These are phyloP conservation scores for Trypanosoma caninum DNA, from an alignment of 208 protist genomes.

Conservation along the genomic window DNA sequence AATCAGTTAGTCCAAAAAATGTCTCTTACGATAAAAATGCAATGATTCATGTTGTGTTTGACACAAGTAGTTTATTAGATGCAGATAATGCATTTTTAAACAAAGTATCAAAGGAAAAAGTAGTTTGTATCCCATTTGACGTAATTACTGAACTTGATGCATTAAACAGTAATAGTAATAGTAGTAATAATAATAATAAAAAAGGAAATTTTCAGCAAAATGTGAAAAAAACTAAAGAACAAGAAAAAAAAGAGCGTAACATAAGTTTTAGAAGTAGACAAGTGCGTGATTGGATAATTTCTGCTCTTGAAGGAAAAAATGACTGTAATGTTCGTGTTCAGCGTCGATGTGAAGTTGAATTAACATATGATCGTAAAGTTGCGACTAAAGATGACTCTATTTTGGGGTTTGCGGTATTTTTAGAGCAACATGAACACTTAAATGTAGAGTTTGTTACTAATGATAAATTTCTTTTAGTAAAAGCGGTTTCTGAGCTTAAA, in stretches of 20 bases:
- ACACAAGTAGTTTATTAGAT: constrained; percentile 66
- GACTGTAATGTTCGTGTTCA: constrained; percentile 43
- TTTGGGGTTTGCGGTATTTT: constrained; percentile 78
- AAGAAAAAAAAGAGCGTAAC: constrained; percentile 25
- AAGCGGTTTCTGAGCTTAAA: constrained; percentile 57
- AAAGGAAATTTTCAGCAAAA: too few relatives aligned
- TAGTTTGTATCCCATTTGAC: constrained; percentile 65
- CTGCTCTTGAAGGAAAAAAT: constrained; percentile 15
- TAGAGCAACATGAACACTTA: constrained; percentile 24
- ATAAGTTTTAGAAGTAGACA: constrained; percentile 19
- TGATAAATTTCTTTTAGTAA: constrained; percentile 78
- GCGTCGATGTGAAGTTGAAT: constrained; percentile 54
- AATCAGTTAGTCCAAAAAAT: too few relatives aligned
- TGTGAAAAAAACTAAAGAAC: too few relatives aligned
- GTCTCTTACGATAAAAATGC: too few relatives aligned
- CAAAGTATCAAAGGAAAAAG: constrained; percentile 43
- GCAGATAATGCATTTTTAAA: constrained; percentile 44
- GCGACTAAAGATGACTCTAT: constrained; percentile 74
- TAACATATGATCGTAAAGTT: constrained; percentile 47
- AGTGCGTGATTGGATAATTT: constrained; percentile 64
- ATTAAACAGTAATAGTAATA: constrained; percentile 40
- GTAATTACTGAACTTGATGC: constrained; percentile 74
- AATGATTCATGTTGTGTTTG: constrained; percentile 75
- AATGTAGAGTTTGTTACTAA: constrained; percentile 70
- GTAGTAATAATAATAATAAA: constrained; percentile 2